Evolutionary conservation across 2,329 filamentous ascomycete genomes (phyloP).

Genomic region (Tolypocladium inflatum): DNA sequence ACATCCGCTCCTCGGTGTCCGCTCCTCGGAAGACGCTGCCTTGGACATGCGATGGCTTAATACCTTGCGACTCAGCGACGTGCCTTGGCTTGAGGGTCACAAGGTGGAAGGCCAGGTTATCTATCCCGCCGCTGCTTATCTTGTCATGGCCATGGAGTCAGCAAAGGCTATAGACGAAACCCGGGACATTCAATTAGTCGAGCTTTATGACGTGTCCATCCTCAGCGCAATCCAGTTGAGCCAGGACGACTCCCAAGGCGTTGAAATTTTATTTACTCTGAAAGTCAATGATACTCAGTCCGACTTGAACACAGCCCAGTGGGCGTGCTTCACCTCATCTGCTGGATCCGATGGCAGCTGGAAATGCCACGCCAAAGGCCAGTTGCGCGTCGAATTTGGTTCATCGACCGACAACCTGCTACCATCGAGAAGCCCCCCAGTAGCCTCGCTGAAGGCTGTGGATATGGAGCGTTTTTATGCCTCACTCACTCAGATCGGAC

Average conservation of each 20-base stretch:
- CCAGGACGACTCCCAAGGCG: neutral
- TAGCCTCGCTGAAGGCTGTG: neutral
- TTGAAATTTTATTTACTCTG: neutral
- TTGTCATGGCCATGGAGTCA: slow-evolving; percentile 19
- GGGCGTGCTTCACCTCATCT: neutral
- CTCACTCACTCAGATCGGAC: neutral
- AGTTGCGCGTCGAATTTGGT: neutral
- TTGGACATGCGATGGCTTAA: slow-evolving; percentile 11
- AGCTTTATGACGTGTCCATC: neutral
- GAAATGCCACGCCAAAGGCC: neutral
- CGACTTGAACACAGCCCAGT: neutral
- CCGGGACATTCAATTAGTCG: neutral
- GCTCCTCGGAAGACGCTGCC: neutral
- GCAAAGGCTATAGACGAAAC: neutral
- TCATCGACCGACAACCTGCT: neutral
- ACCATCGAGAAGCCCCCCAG: neutral
- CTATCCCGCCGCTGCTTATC: slow-evolving; percentile 27
- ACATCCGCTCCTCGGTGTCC: slow-evolving; percentile 16
- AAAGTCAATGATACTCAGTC: neutral
- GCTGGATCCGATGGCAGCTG: neutral
- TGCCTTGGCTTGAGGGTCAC: slow-evolving; percentile 22
- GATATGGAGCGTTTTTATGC: slow-evolving; percentile 1
- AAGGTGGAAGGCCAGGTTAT: slow-evolving; percentile 14
- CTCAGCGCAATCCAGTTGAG: neutral
- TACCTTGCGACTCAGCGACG: slow-evolving; percentile 9